Evolutionary conservation across 768 basidiomycete genomes (phyloP).

Genomic region (Rhizopogon vulgaris): DNA sequence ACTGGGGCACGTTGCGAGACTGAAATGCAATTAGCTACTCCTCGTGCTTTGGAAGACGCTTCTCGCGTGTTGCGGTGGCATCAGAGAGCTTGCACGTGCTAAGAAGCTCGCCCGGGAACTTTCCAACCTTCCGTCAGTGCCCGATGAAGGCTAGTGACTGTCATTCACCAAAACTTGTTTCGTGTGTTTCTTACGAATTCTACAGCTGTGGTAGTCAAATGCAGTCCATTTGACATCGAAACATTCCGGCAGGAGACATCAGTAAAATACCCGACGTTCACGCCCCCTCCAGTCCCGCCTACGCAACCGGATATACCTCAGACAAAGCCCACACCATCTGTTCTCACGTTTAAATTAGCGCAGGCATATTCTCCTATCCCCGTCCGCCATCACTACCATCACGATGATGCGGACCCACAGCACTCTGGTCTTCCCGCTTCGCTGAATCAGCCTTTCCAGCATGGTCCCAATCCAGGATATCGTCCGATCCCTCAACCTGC

Average conservation of each 20-base stretch:
- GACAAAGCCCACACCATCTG: conserved; percentile 25
- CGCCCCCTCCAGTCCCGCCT: conserved; percentile 45
- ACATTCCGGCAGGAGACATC: conserved; percentile 85
- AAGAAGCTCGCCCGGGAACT: conserved; percentile 85
- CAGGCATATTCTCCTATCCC: conserved; percentile 93
- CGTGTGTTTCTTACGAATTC: background rate
- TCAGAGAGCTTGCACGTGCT: conserved; percentile 77
- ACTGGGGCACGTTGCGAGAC: background rate
- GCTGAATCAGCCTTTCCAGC: conserved; percentile 29
- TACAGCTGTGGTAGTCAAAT: conserved; percentile 69
- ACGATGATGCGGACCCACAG: conserved; percentile 59
- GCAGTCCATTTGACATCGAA: conserved; percentile 86
- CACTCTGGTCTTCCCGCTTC: conserved; percentile 35
- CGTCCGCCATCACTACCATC: conserved; percentile 89
- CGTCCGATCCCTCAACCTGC: conserved; percentile 57
- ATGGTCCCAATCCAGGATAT: conserved; percentile 20
- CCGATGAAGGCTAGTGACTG: conserved; percentile 38
- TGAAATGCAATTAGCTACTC: conserved; percentile 53
- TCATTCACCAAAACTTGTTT: conserved; percentile 6
- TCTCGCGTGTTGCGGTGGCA: conserved; percentile 87
- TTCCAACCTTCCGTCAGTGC: conserved; percentile 57
- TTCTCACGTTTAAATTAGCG: conserved; percentile 62
- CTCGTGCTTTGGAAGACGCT: conserved; percentile 93
- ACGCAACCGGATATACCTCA: conserved; percentile 21
- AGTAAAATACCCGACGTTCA: conserved; percentile 95